Evolutionary conservation across 2,329 filamentous ascomycete species (phyloP), one percentile per base, ranked within the genome.

Genomic region (Orbilia brochopaga): DNA sequence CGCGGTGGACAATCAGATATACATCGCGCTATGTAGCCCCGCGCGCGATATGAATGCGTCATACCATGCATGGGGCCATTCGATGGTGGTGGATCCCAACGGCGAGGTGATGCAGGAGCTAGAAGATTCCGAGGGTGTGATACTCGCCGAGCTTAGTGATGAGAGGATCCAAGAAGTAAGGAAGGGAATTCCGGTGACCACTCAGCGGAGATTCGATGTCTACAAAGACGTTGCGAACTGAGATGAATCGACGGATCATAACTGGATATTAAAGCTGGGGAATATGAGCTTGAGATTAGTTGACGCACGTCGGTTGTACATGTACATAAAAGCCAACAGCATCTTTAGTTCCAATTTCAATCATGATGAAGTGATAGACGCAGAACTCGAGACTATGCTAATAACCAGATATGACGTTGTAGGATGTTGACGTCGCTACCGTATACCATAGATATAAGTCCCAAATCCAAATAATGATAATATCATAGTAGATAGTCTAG

Each of bases 1-100:
- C 73, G 94, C 93, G 3, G 85, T 96, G 76, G 93, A 99, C 78
- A 97, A 97, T 79, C 92, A 99, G 83, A 82, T 95, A 8, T 97
- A 95, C 79, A 92, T 97, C 11, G 94, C 88, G 35, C 81, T 99
- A 79, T 99, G 94, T 81, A 94, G 90, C 78, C 94, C 94, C 0
- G 92, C 93, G 32, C 84, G 93, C 72, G 91, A 96, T 79, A 83
- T 87, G 83, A 78, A 79, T 46, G 90, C 91, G 0, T 83, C 84
- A 4, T 99, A 99, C 79, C 87, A 92, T 78, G 93, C 94, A 0
- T 99, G 88, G 85, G 94, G 94, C 0, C 94, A 99, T 79, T 95
- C 89, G 76, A 83, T 97, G 83, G 83, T 97, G 61, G 88, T 90
- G 5, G 91, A 96, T 79, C 93, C 94, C 1, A 90, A 93, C 82